Base-by-base conservation (phyloP, 2,329 filamentous ascomycete genomes). In the Epicoccum sorghinum region DNA sequence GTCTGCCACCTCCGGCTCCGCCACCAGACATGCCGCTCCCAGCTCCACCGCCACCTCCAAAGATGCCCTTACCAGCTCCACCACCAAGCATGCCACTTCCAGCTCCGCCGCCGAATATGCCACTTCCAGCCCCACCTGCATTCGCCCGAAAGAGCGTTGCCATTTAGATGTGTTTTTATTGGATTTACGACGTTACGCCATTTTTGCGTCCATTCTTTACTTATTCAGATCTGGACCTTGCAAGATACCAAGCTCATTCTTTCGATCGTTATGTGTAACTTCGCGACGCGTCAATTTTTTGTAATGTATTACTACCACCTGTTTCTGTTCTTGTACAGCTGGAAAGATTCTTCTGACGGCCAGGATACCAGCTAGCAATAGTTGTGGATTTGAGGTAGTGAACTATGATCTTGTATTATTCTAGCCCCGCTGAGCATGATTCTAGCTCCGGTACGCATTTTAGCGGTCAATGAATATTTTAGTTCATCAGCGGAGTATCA, bases 21-120 rank as follows among this genome's bases (percentile, higher is more conserved):
- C 78, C 79, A 22, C 79, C 79, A 49, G 71, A 67, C 10, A 75
- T 76, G 61, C 78, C 78, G n/a, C 60, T 80, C 22, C 78, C 78
- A n/a, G 57, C 68, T 9, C 71, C 72, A 33, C 75, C 75, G 6
- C 71, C 72, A 33, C 75, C 75, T 6, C 64, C 64, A 9, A 59
- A 55, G 38, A 42, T 56, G 25, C 44, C 52, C 8, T 46, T 52
- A 10, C 52, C 56, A 5, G 54, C 46, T 22, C 61, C 54, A 8
- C 59, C 62, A 13, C 59, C 61, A 4, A 58, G 39, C 7, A 57
- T 59, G 54, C 53, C 60, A 30, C 58, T 60, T 3, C 64, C 61
- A 9, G 33, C 49, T 10, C 61, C 64, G 8, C 61, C 58, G 18
- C 53, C 55, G 1, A 23, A 27, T 40, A 39, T 41, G 54, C 56